Evolutionary conservation across 2,329 filamentous ascomycete genomes (phyloP), one percentile per base, ranked within the genome.

Genomic region (Trichoderma sp.): DNA sequence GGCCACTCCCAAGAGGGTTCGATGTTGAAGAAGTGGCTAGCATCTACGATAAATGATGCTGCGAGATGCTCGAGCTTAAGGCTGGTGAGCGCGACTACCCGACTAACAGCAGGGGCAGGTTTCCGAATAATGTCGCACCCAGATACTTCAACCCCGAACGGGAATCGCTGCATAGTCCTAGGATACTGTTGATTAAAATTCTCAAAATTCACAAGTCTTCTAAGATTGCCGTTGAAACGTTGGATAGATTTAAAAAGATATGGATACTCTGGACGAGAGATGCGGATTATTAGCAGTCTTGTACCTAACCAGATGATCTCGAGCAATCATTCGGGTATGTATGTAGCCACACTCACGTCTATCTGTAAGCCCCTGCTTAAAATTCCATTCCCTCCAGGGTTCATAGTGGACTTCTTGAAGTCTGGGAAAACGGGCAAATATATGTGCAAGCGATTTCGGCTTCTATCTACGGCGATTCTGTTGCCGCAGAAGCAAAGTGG

Each of bases 321-420:
- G 32, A 39, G 21, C 3, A 43, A 43, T 8, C 6, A 24, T 6
- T 30, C 7, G 9, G 9, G 32, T 24, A 43, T 8, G 5, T 57
- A 21, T 28, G 24, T 15, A 67, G 24, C 32, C 21, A 60, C 28
- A 60, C 61, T 66, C 26, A 71, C 61, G 28, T 58, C 18, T 39
- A 60, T 71, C 61, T 43, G 34, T 71, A 11, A 26, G 6, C 2
- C 9, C 18, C 32, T 60, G 18, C 14, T 60, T 57, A 9, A 9
- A 53, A 7, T 14, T 8, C 75, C 75, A 80, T 74, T 79, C 76
- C 68, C 77, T 79, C 79, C 79, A 81, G 70, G 80, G 80, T 75
- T 82, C 79, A 74, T 80, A 82, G 72, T 79, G 75, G 71, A 83
- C 71, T 74, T 82, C 77, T 74, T 78, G 74, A 70, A 82, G 76